Conservation (phyloP, 805 yeast species). For the Candida xiaguanensis region DNA sequence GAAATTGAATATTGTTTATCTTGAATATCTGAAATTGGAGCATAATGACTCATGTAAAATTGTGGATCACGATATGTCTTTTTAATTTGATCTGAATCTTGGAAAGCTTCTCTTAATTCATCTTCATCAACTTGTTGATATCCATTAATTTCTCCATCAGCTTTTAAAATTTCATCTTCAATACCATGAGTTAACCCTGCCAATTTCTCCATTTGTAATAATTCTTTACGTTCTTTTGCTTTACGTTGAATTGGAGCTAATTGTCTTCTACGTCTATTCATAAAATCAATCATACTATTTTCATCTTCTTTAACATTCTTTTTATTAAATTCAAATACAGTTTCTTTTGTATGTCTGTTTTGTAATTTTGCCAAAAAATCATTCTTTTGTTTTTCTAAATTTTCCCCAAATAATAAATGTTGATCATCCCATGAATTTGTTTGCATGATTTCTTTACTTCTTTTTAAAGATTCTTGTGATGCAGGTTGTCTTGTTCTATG, state of each 20-base stretch:
- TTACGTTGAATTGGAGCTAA: slow-evolving; percentile 83
- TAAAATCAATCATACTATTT: slow-evolving; percentile 70
- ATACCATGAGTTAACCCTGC: slow-evolving; percentile 72
- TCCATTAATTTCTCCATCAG: slow-evolving; percentile 46
- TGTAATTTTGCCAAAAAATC: slow-evolving; percentile 67
- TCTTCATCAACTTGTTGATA: slow-evolving; percentile 39
- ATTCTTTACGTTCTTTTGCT: slow-evolving; percentile 65
- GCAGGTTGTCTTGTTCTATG: slow-evolving; percentile 84
- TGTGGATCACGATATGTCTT: slow-evolving; percentile 71
- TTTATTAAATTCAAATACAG: slow-evolving; percentile 84
- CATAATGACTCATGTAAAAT: slow-evolving; percentile 84
- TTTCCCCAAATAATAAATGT: slow-evolving; percentile 73
- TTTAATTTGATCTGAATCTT: slow-evolving; percentile 40
- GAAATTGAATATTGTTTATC: slow-evolving; percentile 60
- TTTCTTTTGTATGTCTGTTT: slow-evolving; percentile 72
- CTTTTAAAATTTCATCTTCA: slow-evolving; percentile 68
- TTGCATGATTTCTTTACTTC: slow-evolving; percentile 72
- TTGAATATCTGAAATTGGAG: slow-evolving; percentile 73
- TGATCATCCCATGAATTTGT: slow-evolving; percentile 84
- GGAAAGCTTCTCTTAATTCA: slow-evolving; percentile 47
- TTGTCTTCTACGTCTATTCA: slow-evolving; percentile 83
- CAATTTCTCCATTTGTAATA: slow-evolving; percentile 66
- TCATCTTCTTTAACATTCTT: slow-evolving; percentile 43
- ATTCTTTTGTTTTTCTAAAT: slow-evolving; percentile 69
- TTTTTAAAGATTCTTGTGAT: slow-evolving; percentile 76